Evolutionary conservation across 2,329 filamentous ascomycete species (phyloP).

Genomic region (Ascochyta koolunga): DNA sequence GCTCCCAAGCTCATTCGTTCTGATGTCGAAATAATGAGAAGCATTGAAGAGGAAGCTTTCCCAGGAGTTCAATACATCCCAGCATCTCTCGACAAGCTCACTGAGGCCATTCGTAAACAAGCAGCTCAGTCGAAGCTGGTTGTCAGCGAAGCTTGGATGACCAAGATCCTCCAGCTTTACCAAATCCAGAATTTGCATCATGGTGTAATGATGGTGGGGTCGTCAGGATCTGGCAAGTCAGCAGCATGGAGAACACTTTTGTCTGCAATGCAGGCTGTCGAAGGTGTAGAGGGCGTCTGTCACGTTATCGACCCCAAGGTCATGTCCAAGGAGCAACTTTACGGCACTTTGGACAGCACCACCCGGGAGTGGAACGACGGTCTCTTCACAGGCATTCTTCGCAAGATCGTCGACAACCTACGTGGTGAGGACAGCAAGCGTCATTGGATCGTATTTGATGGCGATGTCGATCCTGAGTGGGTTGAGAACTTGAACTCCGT

Average conservation of each 20-base stretch:
- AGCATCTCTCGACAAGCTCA: slow-evolving; percentile 79
- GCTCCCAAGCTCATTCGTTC: slow-evolving; percentile 93
- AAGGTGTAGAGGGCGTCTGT: slow-evolving; percentile 89
- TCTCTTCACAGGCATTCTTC: slow-evolving; percentile 94
- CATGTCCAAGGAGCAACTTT: slow-evolving; percentile 98
- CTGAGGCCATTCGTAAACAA: slow-evolving; percentile 79
- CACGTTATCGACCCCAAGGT: slow-evolving; percentile 99
- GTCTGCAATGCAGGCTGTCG: slow-evolving; percentile 87
- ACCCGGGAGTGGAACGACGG: slow-evolving; percentile 99
- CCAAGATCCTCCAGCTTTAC: slow-evolving; percentile 93
- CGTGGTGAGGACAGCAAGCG: slow-evolving; percentile 95
- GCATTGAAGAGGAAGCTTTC: slow-evolving; percentile 85
- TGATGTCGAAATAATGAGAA: slow-evolving; percentile 86
- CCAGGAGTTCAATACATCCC: slow-evolving; percentile 92
- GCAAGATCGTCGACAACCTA: slow-evolving; percentile 98
- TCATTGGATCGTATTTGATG: slow-evolving; percentile 99
- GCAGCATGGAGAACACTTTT: slow-evolving; percentile 92
- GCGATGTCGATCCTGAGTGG: slow-evolving; percentile 99
- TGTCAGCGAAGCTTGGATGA: slow-evolving; percentile 94
- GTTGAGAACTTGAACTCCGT: slow-evolving; percentile 99
- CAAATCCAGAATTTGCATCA: slow-evolving; percentile 98
- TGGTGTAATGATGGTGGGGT: slow-evolving; percentile 99
- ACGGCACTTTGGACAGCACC: slow-evolving; percentile 93
- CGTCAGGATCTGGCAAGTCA: slow-evolving; percentile 96
- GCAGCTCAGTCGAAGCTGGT: slow-evolving; percentile 86